Percentiles rank a stretch among this genome's conserved stretches.
Evolutionary conservation across 1,284 basidiomycete genomes (phyloP).

Genomic region (Cutaneotrichosporon spelunceum): DNA sequence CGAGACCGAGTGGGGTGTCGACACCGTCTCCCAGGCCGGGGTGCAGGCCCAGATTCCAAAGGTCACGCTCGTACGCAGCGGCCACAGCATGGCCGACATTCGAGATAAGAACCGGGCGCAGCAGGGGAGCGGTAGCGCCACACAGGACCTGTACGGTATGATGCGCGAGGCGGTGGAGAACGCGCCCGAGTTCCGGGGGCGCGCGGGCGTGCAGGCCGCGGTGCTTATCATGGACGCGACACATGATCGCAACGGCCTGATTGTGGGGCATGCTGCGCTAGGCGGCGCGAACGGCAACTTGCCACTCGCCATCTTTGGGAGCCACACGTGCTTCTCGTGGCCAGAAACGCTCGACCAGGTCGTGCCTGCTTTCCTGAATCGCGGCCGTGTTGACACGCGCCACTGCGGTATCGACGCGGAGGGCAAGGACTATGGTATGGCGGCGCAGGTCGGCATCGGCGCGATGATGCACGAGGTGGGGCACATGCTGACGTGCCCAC

Average conservation of each 20-base stretch:
- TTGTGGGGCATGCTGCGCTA: conserved; percentile 15
- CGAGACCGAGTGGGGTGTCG: conserved; percentile 9
- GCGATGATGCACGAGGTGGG: conserved; percentile 19
- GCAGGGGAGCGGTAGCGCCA: conserved; percentile 7
- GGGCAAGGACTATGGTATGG: conserved; percentile 15
- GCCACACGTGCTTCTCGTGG: conserved; percentile 13
- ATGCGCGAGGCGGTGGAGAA: conserved; percentile 7
- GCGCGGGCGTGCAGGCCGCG: neutral
- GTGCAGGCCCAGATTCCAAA: neutral
- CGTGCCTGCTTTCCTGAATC: conserved; percentile 1
- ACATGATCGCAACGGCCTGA: conserved; percentile 2
- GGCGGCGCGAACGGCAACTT: conserved; percentile 2
- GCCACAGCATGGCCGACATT: conserved; percentile 6
- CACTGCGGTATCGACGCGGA: conserved; percentile 16
- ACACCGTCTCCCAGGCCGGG: conserved; percentile 7
- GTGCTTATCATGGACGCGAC: conserved; percentile 13
- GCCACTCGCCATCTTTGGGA: conserved; percentile 15
- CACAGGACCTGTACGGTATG: conserved; percentile 1
- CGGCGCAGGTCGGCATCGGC: conserved; percentile 17
- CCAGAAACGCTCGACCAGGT: conserved; percentile 10
- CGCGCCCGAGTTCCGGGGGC: conserved; percentile 12
- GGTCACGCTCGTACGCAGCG: conserved; percentile 13
- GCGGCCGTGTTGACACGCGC: conserved; percentile 8
- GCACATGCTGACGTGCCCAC: conserved; percentile 13
- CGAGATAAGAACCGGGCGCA: conserved; percentile 12